Conservation (phyloP, 2,329 filamentous ascomycete species). For the Leptoxyphium fumago region DNA sequence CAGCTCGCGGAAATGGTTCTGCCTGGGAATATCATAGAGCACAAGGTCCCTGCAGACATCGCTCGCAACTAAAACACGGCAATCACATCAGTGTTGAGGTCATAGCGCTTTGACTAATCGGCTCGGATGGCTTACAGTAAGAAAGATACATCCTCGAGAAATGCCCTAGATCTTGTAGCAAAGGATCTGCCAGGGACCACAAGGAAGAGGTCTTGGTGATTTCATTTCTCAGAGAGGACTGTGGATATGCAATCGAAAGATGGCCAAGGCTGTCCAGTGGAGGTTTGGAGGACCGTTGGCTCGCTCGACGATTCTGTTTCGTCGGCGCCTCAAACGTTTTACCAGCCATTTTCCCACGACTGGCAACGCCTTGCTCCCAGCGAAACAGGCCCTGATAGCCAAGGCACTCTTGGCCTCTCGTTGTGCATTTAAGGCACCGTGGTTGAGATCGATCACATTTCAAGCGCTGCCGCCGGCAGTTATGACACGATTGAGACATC, state of each 20-base stretch:
- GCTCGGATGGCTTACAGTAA: conserved; percentile 1
- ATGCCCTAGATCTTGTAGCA: neutral
- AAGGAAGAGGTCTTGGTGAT: neutral
- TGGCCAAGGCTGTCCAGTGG: too few species aligned
- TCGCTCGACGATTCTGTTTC: neutral
- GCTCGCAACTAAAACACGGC: conserved; percentile 14
- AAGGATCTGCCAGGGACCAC: neutral
- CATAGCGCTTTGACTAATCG: neutral
- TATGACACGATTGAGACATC: conserved; percentile 39
- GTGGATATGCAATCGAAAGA: neutral
- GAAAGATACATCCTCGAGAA: neutral
- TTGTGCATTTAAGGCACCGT: conserved; percentile 44
- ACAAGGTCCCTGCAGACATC: conserved; percentile 41
- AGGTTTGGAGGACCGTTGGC: too few species aligned
- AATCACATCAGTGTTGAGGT: conserved; percentile 2
- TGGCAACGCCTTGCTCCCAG: conserved; percentile 42
- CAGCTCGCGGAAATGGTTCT: conserved; percentile 35
- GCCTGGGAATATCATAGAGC: conserved; percentile 29
- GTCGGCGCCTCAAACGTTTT: conserved; percentile 30
- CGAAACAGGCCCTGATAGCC: conserved; percentile 47
- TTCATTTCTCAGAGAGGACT: neutral
- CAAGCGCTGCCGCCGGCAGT: conserved; percentile 45
- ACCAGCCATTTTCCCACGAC: conserved; percentile 40
- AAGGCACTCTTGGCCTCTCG: conserved; percentile 42
- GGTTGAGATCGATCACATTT: conserved; percentile 48